Evolutionary conservation across 768 basidiomycete species (phyloP), one percentile per base, ranked within the genome.

Genomic region (Lactarius sp.): DNA sequence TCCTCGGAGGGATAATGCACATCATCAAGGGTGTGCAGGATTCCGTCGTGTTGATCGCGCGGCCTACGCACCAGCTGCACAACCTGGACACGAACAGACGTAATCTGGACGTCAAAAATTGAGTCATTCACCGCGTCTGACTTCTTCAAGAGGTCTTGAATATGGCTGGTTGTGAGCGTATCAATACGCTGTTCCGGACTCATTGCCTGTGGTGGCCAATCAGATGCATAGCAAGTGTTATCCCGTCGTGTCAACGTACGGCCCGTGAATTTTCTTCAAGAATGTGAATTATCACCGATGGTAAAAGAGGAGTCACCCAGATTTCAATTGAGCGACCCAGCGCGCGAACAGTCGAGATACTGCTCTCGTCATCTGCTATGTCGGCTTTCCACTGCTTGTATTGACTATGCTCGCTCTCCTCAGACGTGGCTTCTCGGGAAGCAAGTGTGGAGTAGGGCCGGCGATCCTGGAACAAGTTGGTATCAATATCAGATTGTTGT

Each of bases 311-410:
- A n/a, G 59, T 67, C 27, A 61, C 31, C 62, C 66, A 64, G 18
- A 61, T 50, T 42, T 59, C 61, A 34, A 60, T 31, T 0, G 66
- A 67, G 37, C 36, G 59, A 20, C 18, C 49, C 10, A 22, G 20
- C n/a, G 50, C 33, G 20, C 68, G 68, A 55, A 31, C 36, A 34
- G 59, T 62, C 20, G 59, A 60, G 18, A 36, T 41, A 42, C 37
- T 51, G 31, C 44, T 34, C 16, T 47, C 18, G 12, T 41, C 71
- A 54, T 72, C 72, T 51, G 68, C 67, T 70, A 80, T 79, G 65
- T 81, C 80, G 14, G 73, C 62, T 65, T 80, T 90, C 92, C 91
- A 93, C 70, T 90, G 83, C 49, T 31, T 33, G 88, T 91, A n/a
- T 84, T 80, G 41, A 91, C 76, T 36, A 22, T 27, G n/a, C 4